These are phyloP conservation scores for Purpureocillium takamizusanense DNA, from an alignment of 2,329 filamentous ascomycete species.

Conservation along the genomic window DNA sequence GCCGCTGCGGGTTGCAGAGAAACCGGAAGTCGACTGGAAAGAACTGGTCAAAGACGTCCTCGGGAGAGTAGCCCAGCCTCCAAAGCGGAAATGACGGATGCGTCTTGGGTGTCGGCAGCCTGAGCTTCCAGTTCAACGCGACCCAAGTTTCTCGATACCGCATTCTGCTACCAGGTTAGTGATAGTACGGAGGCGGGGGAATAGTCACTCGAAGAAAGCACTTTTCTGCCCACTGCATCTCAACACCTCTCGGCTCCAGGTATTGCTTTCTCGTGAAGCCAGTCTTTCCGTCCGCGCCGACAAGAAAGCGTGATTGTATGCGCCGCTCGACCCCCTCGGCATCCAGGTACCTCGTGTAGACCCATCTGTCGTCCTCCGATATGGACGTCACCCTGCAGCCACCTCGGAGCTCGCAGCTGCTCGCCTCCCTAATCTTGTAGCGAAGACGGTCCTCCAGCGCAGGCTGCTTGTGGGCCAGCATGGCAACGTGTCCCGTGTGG, in stretches of 20 bases:
- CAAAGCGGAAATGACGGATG: constrained; percentile 40
- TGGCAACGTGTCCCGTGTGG: constrained; percentile 14
- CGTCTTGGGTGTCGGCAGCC: constrained; percentile 30
- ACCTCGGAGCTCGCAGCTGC: constrained; percentile 1
- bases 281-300: constrained; percentile 38
- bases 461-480: constrained; percentile 17
- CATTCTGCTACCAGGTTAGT: background rate
- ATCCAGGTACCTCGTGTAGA: constrained; percentile 13
- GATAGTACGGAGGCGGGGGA: too few species aligned
- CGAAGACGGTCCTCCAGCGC: constrained; percentile 11
- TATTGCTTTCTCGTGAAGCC: constrained; percentile 35
- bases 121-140: constrained; percentile 35
- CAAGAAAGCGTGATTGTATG: constrained; percentile 14
- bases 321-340: background rate
- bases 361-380: constrained; percentile 15
- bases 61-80: constrained; percentile 32
- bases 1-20: constrained; percentile 29
- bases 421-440: constrained; percentile 14
- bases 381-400: constrained; percentile 5
- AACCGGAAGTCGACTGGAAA: constrained; percentile 37
- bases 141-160: constrained; percentile 34
- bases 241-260: constrained; percentile 26
- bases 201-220: background rate
- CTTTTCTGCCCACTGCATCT: constrained; percentile 23
- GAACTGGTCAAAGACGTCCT: constrained; percentile 37